Evolutionary conservation across 306 rosid species (phyloP).

Genomic region (Trifolium repens): DNA sequence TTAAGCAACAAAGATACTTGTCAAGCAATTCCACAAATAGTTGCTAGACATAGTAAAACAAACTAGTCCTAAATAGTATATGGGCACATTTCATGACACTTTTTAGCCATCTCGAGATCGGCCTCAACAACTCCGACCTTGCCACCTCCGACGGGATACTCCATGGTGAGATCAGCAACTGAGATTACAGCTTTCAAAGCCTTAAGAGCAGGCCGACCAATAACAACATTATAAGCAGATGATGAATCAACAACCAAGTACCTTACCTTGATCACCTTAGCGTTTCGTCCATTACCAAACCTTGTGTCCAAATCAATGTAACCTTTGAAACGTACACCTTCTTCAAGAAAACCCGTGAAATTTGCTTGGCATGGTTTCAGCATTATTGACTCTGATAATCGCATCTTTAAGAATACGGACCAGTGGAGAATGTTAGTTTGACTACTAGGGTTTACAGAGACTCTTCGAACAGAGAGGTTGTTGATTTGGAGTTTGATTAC

Average conservation of each 20-base stretch:
- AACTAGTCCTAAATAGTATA: no score
- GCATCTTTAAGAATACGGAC: neutral
- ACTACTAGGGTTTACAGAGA: neutral
- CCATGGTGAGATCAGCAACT: neutral
- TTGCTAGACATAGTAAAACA: neutral
- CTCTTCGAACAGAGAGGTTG: neutral
- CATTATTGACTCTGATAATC: neutral
- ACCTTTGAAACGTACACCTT: neutral
- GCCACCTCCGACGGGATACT: neutral
- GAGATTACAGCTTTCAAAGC: neutral
- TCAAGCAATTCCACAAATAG: neutral
- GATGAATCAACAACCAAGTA: neutral
- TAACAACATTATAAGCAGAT: neutral
- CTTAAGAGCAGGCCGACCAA: neutral
- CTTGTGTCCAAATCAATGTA: neutral
- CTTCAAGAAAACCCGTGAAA: neutral
- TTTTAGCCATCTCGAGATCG: neutral
- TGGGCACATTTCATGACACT: neutral
- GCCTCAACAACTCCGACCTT: neutral
- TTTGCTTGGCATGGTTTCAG: neutral
- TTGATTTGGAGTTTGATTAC: conserved; percentile 1
- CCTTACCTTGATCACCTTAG: neutral
- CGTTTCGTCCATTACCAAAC: neutral
- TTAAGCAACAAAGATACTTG: neutral
- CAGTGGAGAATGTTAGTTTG: neutral